A percentile compares a stretch with the other conserved stretches of the same genome.
Evolutionary conservation across 768 basidiomycete species (phyloP).

Genomic region (Pleurotus sapidus): DNA sequence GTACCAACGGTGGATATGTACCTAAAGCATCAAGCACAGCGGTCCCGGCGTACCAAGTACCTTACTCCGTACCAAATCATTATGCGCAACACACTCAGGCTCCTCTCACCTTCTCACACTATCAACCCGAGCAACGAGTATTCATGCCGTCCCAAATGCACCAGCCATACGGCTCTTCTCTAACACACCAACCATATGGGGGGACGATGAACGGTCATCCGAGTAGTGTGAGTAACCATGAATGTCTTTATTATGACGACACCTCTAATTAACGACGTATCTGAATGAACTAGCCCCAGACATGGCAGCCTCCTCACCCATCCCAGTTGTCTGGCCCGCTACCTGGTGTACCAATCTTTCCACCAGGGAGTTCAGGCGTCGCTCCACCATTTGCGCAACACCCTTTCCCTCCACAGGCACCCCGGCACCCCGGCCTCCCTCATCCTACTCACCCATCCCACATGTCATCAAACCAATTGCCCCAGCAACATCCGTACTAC

Average conservation of each 20-base stretch:
- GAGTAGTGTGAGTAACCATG: slow-evolving; percentile 11
- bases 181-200: slow-evolving; percentile 11
- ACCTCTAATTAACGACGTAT: no score
- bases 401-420: slow-evolving; percentile 2
- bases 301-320: slow-evolving; percentile 21
- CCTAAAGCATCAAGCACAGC: neutral
- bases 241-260: slow-evolving; percentile 1
- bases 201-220: slow-evolving; percentile 7
- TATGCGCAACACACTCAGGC: slow-evolving; percentile 13
- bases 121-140: slow-evolving; percentile 40
- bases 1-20: neutral
- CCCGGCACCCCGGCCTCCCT: slow-evolving; percentile 3
- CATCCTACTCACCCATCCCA: slow-evolving; percentile 13
- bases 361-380: neutral
- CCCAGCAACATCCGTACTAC: slow-evolving; percentile 27
- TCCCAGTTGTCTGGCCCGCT: slow-evolving; percentile 8
- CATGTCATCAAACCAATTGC: slow-evolving; percentile 12
- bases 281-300: neutral
- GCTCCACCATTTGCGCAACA: neutral
- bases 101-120: slow-evolving; percentile 43
- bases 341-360: slow-evolving; percentile 15
- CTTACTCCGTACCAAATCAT: slow-evolving; percentile 9
- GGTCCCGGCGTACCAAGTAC: neutral
- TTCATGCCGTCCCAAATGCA: slow-evolving; percentile 24
- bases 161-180: slow-evolving; percentile 8